A percentile compares a stretch with the other conserved stretches of the same genome.
Evolutionary conservation across 1,284 basidiomycete genomes (phyloP).

Genomic region (Leccinum subfulvum): DNA sequence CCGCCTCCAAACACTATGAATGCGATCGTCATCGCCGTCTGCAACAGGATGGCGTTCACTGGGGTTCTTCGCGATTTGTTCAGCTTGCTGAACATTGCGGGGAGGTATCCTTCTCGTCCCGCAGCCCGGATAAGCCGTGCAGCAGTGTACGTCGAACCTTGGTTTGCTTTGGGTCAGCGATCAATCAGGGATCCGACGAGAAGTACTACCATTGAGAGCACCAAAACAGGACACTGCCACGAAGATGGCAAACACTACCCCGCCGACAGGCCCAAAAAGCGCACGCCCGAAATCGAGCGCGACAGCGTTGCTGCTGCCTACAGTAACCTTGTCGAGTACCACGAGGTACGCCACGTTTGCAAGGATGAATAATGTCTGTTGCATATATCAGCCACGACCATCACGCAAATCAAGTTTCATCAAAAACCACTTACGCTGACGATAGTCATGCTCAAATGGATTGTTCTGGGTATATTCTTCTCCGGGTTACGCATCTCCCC

Average conservation of each 20-base stretch:
- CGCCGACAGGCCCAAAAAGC: conserved; percentile 84
- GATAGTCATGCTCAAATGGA: conserved; percentile 84
- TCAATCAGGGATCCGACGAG: not conserved
- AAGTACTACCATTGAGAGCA: conserved; percentile 71
- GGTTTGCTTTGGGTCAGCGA: conserved; percentile 11
- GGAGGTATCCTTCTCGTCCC: conserved; percentile 85
- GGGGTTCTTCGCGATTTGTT: conserved; percentile 79
- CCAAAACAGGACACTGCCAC: conserved; percentile 96
- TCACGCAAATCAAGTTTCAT: not conserved
- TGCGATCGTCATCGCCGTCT: conserved; percentile 68
- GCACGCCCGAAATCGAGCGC: conserved; percentile 92
- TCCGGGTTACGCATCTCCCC: conserved; percentile 87
- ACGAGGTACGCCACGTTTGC: conserved; percentile 92
- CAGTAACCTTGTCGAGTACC: conserved; percentile 79
- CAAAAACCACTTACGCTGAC: conserved; percentile 54
- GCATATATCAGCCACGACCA: not conserved
- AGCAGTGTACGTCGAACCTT: conserved; percentile 79
- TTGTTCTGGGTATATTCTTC: conserved; percentile 85
- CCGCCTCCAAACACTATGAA: conserved; percentile 87
- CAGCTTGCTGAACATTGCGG: conserved; percentile 75
- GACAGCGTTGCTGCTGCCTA: conserved; percentile 86
- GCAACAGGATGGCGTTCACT: conserved; percentile 79
- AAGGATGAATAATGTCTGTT: conserved; percentile 69
- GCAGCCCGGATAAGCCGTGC: conserved; percentile 87
- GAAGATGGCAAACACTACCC: conserved; percentile 82